A percentile compares a stretch with the other conserved stretches of the same genome.
Evolutionary conservation across 768 basidiomycete genomes (phyloP).

Genomic region (Flagelloscypha sp.): DNA sequence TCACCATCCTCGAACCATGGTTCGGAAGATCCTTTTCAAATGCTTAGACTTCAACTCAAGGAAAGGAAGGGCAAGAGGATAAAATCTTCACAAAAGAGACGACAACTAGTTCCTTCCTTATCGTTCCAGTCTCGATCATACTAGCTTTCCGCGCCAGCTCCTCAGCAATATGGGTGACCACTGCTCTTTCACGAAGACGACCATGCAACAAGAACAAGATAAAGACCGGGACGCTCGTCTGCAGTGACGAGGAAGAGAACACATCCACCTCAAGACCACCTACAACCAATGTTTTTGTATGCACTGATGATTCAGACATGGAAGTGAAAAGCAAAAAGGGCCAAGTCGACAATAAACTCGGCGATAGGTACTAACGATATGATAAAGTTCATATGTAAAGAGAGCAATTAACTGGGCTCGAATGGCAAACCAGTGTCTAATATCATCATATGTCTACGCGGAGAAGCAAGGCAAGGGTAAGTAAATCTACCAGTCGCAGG

Average conservation of each 20-base stretch:
- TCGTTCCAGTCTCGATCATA: conserved; percentile 6
- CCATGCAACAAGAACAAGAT: conserved; percentile 39
- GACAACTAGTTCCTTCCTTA: conserved; percentile 20
- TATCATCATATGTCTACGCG: too few relatives aligned
- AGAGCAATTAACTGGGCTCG: too few relatives aligned
- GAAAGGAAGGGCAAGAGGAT: background rate
- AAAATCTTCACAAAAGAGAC: conserved; percentile 28
- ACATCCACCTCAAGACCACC: conserved; percentile 30
- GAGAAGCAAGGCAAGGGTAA: background rate
- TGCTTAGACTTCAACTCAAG: background rate
- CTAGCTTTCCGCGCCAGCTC: conserved; percentile 16
- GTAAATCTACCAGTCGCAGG: conserved; percentile 18
- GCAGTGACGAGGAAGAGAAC: conserved; percentile 16
- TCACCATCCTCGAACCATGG: conserved; percentile 30
- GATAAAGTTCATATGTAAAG: too few relatives aligned
- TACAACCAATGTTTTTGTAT: conserved; percentile 21
- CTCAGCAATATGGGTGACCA: conserved; percentile 21
- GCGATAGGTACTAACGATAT: background rate
- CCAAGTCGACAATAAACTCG: background rate
- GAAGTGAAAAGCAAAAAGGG: too few relatives aligned
- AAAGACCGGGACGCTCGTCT: conserved; percentile 17
- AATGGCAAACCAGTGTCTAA: too few relatives aligned
- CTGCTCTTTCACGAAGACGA: too few relatives aligned
- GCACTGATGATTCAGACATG: too few relatives aligned
- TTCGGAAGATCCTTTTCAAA: conserved; percentile 38